Evolutionary conservation across 192 early-diverging fungal species (phyloP), one percentile per base, ranked within the genome.

Genomic region (Backusella macrospora): DNA sequence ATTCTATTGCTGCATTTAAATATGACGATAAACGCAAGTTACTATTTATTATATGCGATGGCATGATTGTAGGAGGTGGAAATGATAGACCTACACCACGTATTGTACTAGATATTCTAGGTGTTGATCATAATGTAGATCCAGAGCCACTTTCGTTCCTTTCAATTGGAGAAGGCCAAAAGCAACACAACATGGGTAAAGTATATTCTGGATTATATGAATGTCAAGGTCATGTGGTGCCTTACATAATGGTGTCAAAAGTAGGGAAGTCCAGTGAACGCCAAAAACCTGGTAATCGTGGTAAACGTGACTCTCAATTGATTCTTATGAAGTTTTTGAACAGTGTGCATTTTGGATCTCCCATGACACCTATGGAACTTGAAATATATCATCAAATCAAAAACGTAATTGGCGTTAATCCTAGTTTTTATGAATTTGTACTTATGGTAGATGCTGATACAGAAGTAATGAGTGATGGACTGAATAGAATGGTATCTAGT

Each of bases 281-380:
- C 0, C 65, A 82, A 37, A 88, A 88, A 72, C 89, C 94, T 40
- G 94, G 94, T 63, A 95, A 95, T 80, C 79, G 93, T 65, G 94
- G 94, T 26, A 95, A 95, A 78, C 89, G 94, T 49, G 94, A 95
- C 76, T 93, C 94, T n/a, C 94, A 95, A 78, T 80, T 95, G 80
- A 82, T 94, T 43, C 79, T 93, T 66, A 92, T 95, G 93, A 85
- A 89, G 62, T 94, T 92, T 83, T 80, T 94, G 66, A 86, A 85
- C 83, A 87, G 89, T 46, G 91, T 94, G 8, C 91, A 93, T 80
- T 92, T 90, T 70, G 88, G 90, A 75, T 78, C 83, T 47, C 88
- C 89, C 72, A 92, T 94, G 89, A 87, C 85, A 23, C 92, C 92
- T 6, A 78, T 93, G 47, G 93, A 94, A 77, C 81, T 93, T 49